These are phyloP conservation scores for Phytophthora tubulina DNA, from an alignment of 352 stramenopile species.

Conservation along the genomic window DNA sequence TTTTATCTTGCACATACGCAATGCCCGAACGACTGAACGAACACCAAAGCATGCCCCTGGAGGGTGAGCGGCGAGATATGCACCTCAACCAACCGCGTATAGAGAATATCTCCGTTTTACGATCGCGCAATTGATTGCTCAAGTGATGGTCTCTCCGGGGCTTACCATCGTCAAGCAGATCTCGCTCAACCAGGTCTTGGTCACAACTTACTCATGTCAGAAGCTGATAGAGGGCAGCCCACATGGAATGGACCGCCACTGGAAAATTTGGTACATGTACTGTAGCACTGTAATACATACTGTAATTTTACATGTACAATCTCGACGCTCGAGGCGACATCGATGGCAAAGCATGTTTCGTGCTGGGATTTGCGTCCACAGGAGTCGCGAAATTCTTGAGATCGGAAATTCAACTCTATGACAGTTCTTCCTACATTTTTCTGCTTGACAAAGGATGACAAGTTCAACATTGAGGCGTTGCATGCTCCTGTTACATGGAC, in stretches of 20 bases:
- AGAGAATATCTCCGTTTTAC: not conserved
- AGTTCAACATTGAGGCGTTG: slow-evolving; percentile 20
- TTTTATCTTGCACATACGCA: slow-evolving; percentile 13
- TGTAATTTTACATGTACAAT: slow-evolving; percentile 7
- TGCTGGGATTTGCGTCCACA: slow-evolving; percentile 21
- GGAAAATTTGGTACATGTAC: too few species aligned
- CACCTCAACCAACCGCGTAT: not conserved
- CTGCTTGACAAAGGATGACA: slow-evolving; percentile 22
- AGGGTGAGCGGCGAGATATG: not conserved
- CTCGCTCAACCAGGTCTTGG: not conserved
- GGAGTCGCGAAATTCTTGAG: slow-evolving; percentile 9
- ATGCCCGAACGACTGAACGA: slow-evolving; percentile 1
- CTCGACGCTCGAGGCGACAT: not conserved
- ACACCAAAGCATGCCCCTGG: slow-evolving; percentile 1
- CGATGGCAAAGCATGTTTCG: slow-evolving; percentile 6
- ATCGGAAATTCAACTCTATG: slow-evolving; percentile 31
- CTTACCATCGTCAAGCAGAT: too few species aligned
- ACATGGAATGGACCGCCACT: too few species aligned
- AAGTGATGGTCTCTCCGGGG: too few species aligned
- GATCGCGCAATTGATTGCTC: not conserved
- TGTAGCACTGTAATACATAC: too few species aligned
- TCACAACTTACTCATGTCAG: slow-evolving; percentile 7
- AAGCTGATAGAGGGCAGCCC: slow-evolving; percentile 8
- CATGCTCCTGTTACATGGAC: slow-evolving; percentile 10
- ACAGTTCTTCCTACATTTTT: slow-evolving; percentile 13